phyloP scores from a whole-genome alignment of 2,329 filamentous ascomycete genomes.

The Pestalotiopsis sp. region DNA sequence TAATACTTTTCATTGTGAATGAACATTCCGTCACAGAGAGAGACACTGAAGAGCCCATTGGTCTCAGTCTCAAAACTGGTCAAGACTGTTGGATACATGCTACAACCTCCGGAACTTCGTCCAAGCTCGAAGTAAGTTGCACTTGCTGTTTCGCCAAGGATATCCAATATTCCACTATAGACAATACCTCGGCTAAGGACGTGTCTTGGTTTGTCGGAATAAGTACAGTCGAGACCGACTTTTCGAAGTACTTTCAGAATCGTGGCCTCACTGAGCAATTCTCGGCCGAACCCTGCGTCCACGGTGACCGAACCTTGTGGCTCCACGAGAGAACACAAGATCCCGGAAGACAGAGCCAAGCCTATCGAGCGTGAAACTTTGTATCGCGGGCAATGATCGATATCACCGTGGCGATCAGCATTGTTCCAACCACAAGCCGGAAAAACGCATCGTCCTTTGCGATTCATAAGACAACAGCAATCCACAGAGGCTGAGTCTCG shows the following conservation, averaged over 20 bases:
- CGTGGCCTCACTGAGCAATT: not conserved
- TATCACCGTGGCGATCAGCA: too few species aligned
- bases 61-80: not conserved
- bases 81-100: not conserved
- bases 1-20: not conserved
- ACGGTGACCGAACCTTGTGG: not conserved
- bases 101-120: not conserved
- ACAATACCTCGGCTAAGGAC: too few species aligned
- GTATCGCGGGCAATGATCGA: too few species aligned
- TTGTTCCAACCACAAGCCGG: not conserved
- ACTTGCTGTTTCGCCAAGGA: not conserved
- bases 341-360: not conserved
- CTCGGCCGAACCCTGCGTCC: rapidly evolving
- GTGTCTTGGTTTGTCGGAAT: too few species aligned
- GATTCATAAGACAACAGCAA: too few species aligned
- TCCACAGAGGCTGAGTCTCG: too few species aligned
- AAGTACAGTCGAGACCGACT: not conserved
- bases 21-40: not conserved
- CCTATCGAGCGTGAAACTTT: not conserved
- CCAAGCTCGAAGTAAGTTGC: not conserved
- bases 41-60: not conserved
- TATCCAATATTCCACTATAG: not conserved
- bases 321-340: not conserved
- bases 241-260: not conserved
- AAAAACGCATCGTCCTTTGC: too few species aligned